phyloP scores from a whole-genome alignment of 2,329 filamentous ascomycete genomes.

The Dactylellina sp. region DNA sequence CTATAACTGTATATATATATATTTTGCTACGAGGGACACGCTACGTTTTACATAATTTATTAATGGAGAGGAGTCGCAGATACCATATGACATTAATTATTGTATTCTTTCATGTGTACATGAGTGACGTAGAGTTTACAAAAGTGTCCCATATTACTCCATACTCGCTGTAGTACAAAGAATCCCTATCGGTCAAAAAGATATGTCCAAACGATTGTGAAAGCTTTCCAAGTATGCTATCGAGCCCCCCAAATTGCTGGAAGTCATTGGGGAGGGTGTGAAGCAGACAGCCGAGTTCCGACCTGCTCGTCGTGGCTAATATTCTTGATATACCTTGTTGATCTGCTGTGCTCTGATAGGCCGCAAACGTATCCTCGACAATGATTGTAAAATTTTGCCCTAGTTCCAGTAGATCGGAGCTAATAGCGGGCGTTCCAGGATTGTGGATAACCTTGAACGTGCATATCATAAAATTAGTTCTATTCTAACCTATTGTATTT shows the following conservation, averaged over 20 bases:
- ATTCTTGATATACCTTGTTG: constrained; percentile 23
- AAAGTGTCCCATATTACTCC: constrained; percentile 23
- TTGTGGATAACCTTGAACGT: constrained; percentile 29
- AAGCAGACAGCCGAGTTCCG: constrained; percentile 22
- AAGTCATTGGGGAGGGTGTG: constrained; percentile 13
- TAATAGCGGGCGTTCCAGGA: constrained; percentile 17
- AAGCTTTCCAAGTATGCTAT: neutral
- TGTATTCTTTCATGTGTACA: constrained; percentile 19
- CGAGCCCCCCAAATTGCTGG: neutral
- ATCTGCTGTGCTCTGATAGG: neutral
- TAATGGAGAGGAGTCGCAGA: neutral
- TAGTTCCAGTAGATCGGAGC: constrained; percentile 7
- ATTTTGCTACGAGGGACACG: neutral
- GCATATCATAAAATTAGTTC: neutral
- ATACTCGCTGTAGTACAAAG: constrained; percentile 20
- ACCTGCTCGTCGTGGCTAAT: constrained; percentile 4
- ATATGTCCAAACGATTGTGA: constrained; percentile 18
- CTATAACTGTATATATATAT: constrained; percentile 21
- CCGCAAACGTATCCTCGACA: constrained; percentile 20
- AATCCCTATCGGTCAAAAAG: constrained; percentile 22
- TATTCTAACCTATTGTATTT: too few species aligned
- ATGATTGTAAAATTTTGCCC: constrained; percentile 26
- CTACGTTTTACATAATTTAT: constrained; percentile 17
- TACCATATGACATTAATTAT: neutral
- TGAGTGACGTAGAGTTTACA: constrained; percentile 27